phyloP scores from a whole-genome alignment of 2,329 filamentous ascomycete species.

The Microcyclospora pomicola region DNA sequence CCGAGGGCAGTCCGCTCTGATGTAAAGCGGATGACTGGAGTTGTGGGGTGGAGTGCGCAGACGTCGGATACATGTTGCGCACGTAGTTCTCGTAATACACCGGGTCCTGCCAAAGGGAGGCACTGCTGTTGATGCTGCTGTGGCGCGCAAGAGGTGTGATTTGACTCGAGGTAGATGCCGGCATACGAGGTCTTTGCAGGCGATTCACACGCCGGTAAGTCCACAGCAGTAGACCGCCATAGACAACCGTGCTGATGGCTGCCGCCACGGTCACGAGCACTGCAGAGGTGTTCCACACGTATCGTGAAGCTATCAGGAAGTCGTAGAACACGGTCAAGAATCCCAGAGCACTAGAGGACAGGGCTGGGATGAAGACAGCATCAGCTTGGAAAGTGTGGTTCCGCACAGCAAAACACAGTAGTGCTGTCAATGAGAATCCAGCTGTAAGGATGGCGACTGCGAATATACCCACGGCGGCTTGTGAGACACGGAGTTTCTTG shows the following conservation, averaged over 20 bases:
- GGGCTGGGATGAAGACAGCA: conserved; percentile 31
- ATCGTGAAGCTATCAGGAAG: conserved; percentile 29
- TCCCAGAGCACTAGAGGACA: conserved; percentile 32
- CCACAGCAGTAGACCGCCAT: conserved; percentile 29
- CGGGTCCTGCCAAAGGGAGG: conserved; percentile 20
- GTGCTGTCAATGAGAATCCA: conserved; percentile 35
- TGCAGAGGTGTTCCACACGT: conserved; percentile 30
- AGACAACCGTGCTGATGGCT: conserved; percentile 28
- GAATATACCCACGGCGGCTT: conserved; percentile 30
- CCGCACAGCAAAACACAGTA: conserved; percentile 34
- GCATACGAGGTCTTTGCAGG: conserved; percentile 7
- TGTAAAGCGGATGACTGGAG: conserved; percentile 1
- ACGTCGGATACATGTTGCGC: conserved; percentile 33
- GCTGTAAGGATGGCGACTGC: conserved; percentile 33
- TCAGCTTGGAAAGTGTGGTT: conserved; percentile 35
- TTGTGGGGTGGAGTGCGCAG: conserved; percentile 6
- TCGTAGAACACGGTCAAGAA: conserved; percentile 36
- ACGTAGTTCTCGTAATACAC: conserved; percentile 32
- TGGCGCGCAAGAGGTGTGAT: conserved; percentile 2
- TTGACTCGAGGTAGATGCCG: conserved; percentile 1
- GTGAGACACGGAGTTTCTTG: conserved; percentile 26
- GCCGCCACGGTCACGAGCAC: conserved; percentile 30
- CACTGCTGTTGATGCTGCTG: conserved; percentile 6
- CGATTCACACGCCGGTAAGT: conserved; percentile 27
- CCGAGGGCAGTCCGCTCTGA: conserved; percentile 13